A percentile compares a stretch with the other conserved stretches of the same genome.
Conservation (phyloP, 1,284 basidiomycete species). For the Hypsizygus ulmarius region DNA sequence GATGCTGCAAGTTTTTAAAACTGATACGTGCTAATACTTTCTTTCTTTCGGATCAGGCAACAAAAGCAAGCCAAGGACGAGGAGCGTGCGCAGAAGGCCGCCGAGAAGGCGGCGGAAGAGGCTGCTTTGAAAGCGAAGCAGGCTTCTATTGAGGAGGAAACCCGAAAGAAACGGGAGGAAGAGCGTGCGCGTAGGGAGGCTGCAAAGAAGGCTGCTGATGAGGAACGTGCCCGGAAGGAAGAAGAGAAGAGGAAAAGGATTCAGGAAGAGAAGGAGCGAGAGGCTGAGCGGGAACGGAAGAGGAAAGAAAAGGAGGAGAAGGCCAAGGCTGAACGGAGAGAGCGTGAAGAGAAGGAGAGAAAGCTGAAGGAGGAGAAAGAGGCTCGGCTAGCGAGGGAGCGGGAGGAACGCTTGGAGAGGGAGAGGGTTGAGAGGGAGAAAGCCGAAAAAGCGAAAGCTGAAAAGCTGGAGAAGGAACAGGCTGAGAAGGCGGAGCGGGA, state of each 20-base stretch:
- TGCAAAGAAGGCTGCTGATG: slow-evolving; percentile 71
- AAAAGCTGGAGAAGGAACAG: slow-evolving; percentile 59
- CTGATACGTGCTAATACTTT: slow-evolving; percentile 1
- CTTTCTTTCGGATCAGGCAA: slow-evolving; percentile 48
- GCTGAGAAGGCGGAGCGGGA: slow-evolving; percentile 51
- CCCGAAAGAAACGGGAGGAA: slow-evolving; percentile 65
- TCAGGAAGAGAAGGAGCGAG: slow-evolving; percentile 60
- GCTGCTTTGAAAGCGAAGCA: slow-evolving; percentile 65
- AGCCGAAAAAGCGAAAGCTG: slow-evolving; percentile 52
- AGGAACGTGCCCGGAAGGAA: slow-evolving; percentile 75
- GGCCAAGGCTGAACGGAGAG: slow-evolving; percentile 58
- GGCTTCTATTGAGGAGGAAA: slow-evolving; percentile 59
- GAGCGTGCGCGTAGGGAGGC: slow-evolving; percentile 60
- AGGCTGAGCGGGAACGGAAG: slow-evolving; percentile 59
- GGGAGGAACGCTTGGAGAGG: slow-evolving; percentile 38
- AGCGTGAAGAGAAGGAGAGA: slow-evolving; percentile 59
- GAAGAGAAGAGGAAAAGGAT: slow-evolving; percentile 75
- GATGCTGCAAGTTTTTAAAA: neutral
- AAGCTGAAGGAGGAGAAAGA: slow-evolving; percentile 43
- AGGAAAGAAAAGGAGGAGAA: slow-evolving; percentile 62
- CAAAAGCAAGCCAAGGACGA: slow-evolving; percentile 93
- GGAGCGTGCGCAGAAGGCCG: slow-evolving; percentile 76
- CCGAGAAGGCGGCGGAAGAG: slow-evolving; percentile 81
- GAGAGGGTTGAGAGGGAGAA: slow-evolving; percentile 49
- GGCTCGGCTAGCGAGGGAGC: slow-evolving; percentile 54